Conservation (phyloP, 768 basidiomycete species). For the Boletus rubropictus region DNA sequence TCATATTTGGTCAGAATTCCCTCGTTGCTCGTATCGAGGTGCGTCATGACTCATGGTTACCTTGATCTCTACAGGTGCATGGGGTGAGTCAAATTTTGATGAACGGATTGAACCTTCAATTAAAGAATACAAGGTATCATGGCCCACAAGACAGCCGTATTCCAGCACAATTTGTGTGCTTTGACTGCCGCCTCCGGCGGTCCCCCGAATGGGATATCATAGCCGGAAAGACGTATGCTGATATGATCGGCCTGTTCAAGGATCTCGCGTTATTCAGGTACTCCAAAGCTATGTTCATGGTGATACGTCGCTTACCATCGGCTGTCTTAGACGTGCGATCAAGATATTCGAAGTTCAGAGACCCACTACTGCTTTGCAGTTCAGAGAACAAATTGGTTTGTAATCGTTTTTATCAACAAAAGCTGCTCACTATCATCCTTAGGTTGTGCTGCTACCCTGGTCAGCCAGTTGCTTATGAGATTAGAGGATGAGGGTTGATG, state of each 20-base stretch:
- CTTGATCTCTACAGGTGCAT: slow-evolving; percentile 30
- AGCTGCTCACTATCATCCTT: slow-evolving; percentile 8
- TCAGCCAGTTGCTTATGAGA: slow-evolving; percentile 59
- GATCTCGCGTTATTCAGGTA: slow-evolving; percentile 71
- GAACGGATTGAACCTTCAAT: neutral
- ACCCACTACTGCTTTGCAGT: slow-evolving; percentile 42
- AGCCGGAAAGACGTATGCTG: slow-evolving; percentile 46
- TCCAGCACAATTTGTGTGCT: slow-evolving; percentile 60
- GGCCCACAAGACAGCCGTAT: slow-evolving; percentile 51
- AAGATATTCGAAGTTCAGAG: slow-evolving; percentile 56
- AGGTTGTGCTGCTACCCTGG: slow-evolving; percentile 52
- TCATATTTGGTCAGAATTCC: slow-evolving; percentile 59
- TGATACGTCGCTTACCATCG: neutral
- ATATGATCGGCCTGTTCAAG: slow-evolving; percentile 58
- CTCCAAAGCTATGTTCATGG: neutral
- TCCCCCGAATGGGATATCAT: slow-evolving; percentile 70
- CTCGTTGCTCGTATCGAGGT: neutral
- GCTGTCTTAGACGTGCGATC: slow-evolving; percentile 52
- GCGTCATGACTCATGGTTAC: neutral
- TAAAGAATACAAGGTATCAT: slow-evolving; percentile 47
- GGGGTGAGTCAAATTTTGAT: slow-evolving; percentile 26
- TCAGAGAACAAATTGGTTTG: slow-evolving; percentile 58
- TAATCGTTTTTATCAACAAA: neutral
- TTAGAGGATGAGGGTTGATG: slow-evolving; percentile 63
- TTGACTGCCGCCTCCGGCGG: slow-evolving; percentile 66